Evolutionary conservation across 768 basidiomycete species (phyloP), one percentile per base, ranked within the genome.

Genomic region (Imleria badia): DNA sequence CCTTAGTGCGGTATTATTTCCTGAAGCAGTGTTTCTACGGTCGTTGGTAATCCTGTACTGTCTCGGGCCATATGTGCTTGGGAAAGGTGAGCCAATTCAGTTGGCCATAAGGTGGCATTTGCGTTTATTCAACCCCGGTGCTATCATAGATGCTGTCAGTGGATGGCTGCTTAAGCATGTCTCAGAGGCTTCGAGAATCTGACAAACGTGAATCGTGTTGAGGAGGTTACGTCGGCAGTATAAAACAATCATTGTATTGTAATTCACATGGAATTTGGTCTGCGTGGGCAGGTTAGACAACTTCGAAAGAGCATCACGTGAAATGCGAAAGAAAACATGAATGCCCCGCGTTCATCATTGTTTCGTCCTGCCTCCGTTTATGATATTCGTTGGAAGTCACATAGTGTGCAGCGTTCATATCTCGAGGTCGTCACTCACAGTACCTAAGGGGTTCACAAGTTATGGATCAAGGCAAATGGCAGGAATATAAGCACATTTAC

Each of bases 401-500:
- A 3, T 26, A 26, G 6, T 26, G 26, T 26, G 26, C 6, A 26
- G 26, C 26, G 26, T 26, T 26, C 26, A 26, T 26, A 26, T 6
- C 26, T 26, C 26, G 34, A 26, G 10, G 26, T 26, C 17, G 19
- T 63, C 34, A 67, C 44, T 67, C 50, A 38, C 66, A 67, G 19
- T 67, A 67, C 49, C 66, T 67, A 34, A n/a, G 14, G 22, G 17
- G 9, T 40, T 31, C 31, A 36, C 45, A 19, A 43, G 29, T 45
- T 22, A 47, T 4, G 23, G 15, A 0, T 47, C 19, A 12, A 10
- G 23, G 12, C 11, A 12, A 14, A 15, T 11, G 7, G 11, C 34
- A 26, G 6, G 19, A 39, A 19, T 26, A 36, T 4, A 14, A 35
- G 17, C 14, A 36, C 14, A 36, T 73, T 57, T 62, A 87, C 89